These are phyloP conservation scores for Paramecium biaurelia DNA, from an alignment of 73 alveolate species.

Conservation along the genomic window DNA sequence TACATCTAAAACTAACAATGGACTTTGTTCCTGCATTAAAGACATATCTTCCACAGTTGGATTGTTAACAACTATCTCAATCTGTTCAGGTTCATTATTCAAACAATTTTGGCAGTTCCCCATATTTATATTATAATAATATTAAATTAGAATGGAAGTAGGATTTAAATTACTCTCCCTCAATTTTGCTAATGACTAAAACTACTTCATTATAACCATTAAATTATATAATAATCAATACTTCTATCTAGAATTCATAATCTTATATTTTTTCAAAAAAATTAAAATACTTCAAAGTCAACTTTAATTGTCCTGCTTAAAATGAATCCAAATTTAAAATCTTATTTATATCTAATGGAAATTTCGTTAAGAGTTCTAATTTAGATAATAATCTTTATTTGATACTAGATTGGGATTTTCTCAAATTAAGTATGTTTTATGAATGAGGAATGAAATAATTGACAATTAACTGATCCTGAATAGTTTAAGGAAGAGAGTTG, in stretches of 20 bases:
- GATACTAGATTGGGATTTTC: no score
- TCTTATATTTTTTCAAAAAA: no score
- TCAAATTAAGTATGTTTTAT: no score
- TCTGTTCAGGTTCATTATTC: not conserved
- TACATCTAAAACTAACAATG: not conserved
- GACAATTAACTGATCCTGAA: no score
- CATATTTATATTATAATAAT: not conserved
- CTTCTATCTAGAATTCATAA: constrained; percentile 67
- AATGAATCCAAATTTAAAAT: no score
- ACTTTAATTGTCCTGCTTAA: no score
- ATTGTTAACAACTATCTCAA: not conserved
- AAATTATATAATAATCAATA: constrained; percentile 1
- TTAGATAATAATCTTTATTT: no score
- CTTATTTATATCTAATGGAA: no score
- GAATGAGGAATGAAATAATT: no score
- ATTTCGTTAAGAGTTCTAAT: no score
- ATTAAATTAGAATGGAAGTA: not conserved
- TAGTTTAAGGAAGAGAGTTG: no score
- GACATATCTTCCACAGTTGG: not conserved
- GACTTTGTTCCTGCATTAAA: not conserved
- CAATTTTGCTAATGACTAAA: not conserved
- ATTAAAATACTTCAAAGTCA: no score
- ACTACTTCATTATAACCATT: not conserved
- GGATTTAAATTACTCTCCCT: constrained; percentile 20
- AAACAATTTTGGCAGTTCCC: constrained; percentile 8